Evolutionary conservation across 2,329 filamentous ascomycete genomes (phyloP), one percentile per base, ranked within the genome.

Genomic region (Penicillium sp.): DNA sequence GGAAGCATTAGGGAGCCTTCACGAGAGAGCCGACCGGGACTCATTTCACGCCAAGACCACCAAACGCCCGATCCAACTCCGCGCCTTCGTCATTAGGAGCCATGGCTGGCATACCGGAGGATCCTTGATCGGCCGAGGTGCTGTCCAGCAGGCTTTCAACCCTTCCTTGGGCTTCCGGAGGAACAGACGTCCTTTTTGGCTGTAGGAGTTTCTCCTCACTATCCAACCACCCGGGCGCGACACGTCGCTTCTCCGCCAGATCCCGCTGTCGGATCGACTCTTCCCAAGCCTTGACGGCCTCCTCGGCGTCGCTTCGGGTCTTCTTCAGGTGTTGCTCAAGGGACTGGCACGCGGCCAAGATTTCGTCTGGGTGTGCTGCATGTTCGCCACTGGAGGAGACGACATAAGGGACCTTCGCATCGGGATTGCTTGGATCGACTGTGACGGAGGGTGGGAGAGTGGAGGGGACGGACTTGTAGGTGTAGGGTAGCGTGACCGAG

Each of bases 401-500:
- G 21, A 97, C 85, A 72, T 95, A 96, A 59, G 82, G 28, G 79
- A 80, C 61, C 83, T 87, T 66, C 52, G 63, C 64, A 47, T 75
- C 68, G 16, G 70, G 64, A 60, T 77, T 69, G 52, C 64, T 71
- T 41, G 72, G 70, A 53, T 81, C 76, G 53, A 81, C 80, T 7
- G 85, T 82, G 31, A 84, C 80, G 1, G 89, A 88, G 1, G 85
- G 85, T 0, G 94, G 93, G 0, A 97, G 83, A 2, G 90, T 88
- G 0, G 90, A 93, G 0, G 93, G 90, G 68, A 97, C 87, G 10
- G 85, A 82, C 70, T 92, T 93, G 81, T 96, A 97, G 63, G 90
- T 95, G 78, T 97, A 97, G 23, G 94, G 93, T 7, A 99, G 84
- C 0, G 92, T 96, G 18, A 92, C 89, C 24, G 93, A 88, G 28